Base-by-base conservation (phyloP, 306 rosid species). In the Vigna nakashimae region DNA sequence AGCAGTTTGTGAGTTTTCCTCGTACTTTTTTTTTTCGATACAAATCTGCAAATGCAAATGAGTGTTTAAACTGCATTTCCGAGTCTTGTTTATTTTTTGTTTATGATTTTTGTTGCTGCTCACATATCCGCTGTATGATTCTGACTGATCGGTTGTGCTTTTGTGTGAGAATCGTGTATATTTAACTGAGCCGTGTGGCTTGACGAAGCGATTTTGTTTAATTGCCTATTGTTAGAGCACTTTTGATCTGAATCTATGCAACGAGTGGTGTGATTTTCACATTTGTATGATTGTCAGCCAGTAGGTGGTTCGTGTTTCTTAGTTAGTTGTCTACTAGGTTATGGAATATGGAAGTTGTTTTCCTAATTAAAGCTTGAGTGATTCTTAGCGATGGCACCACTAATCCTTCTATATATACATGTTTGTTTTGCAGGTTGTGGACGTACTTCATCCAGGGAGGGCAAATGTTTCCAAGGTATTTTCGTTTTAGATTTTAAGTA, bases 361-460 rank as follows among this genome's bases (percentile, higher is more conserved):
- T 10, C 32, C 46, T 10, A 1, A 34, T 6, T 45, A 8, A 22
- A 38, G 36, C 12, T 38, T 1, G 32, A 38, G 26, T n/a, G 0
- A 6, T 67, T 55, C 42, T 0, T 46, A 30, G 17, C 0, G 3
- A 12, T 32, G 28, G 1, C 24, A 57, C 3, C 1, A 30, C 11
- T 78, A 58, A 28, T 62, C 16, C 26, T 56, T 68, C 7, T 38
- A 7, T 51, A 5, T 14, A 7, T 12, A 6, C 1, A 1, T 32
- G 7, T 63, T 14, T 50, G 65, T 17, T 10, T 7, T 75, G 73
- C 71, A 94, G 98, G 52, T 94, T 66, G 85, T 94, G 63, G 97
- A 94, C 45, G 97, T 92, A 13, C 93, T 92, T 76, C 98, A 94
- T 82, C 97, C 98, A 2, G 98, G 98, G 18, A 89, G 96, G 80